Conservation (phyloP, 73 alveolate genomes). For the Blepharisma japonicum region DNA sequence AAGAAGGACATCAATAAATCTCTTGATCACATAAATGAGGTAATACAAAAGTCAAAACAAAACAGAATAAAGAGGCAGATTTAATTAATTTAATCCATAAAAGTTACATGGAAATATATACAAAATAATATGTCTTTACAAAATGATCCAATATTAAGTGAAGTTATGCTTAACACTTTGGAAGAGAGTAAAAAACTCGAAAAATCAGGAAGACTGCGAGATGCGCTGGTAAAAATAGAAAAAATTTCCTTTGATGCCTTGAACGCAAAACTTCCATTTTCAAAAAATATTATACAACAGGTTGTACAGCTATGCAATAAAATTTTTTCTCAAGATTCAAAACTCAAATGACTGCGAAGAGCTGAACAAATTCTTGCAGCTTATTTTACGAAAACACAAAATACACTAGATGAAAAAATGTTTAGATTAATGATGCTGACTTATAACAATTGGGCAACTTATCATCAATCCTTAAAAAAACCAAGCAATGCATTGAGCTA, state of each 20-base stretch:
- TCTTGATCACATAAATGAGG: too few species aligned
- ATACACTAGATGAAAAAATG: not conserved
- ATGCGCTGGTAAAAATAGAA: not conserved
- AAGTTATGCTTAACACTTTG: not conserved
- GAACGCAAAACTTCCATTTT: not conserved
- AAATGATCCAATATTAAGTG: not conserved
- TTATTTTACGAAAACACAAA: too few species aligned
- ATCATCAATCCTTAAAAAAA: not conserved
- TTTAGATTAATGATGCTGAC: not conserved
- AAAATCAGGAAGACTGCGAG: not conserved
- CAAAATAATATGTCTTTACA: too few species aligned
- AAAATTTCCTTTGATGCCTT: not conserved
- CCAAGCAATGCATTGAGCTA: slow-evolving; percentile 6
- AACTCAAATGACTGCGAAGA: slow-evolving; percentile 5
- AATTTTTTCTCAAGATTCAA: not conserved
- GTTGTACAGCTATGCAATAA: slow-evolving; percentile 10
- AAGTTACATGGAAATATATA: too few species aligned
- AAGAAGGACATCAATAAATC: too few species aligned
- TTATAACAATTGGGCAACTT: slow-evolving; percentile 22
- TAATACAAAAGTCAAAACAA: too few species aligned
- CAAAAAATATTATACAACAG: not conserved
- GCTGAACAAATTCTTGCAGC: slow-evolving; percentile 4
- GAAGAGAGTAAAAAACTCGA: slow-evolving; percentile 23
- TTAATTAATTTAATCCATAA: too few species aligned
- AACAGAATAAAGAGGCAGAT: too few species aligned